Evolutionary conservation across 1,139 yeast genomes (phyloP).

Genomic region (Hansenula lynferdii): DNA sequence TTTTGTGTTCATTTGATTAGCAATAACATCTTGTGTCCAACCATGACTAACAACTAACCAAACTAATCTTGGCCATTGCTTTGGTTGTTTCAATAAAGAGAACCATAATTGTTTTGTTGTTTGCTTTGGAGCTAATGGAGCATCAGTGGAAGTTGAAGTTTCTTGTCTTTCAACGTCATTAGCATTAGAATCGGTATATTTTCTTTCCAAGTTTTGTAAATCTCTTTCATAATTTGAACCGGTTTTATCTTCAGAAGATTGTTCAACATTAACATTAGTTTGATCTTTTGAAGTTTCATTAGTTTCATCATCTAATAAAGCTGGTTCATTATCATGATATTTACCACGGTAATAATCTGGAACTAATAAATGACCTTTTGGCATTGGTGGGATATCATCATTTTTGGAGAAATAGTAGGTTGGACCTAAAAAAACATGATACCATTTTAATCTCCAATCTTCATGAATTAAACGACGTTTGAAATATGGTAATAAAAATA

Average conservation of each 20-base stretch:
- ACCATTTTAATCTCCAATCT: constrained; percentile 66
- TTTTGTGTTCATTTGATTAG: constrained; percentile 37
- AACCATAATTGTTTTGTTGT: constrained; percentile 35
- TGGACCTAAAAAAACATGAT: constrained; percentile 56
- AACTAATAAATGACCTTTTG: constrained; percentile 49
- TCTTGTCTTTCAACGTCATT: constrained; percentile 1
- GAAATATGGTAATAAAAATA: constrained; percentile 59
- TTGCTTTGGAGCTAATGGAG: constrained; percentile 22
- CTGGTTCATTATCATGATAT: constrained; percentile 29
- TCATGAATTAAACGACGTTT: constrained; percentile 54
- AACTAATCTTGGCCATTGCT: constrained; percentile 46
- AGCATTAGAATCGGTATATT: constrained; percentile 8
- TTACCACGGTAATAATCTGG: constrained; percentile 66
- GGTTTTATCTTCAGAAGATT: constrained; percentile 9
- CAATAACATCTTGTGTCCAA: constrained; percentile 58
- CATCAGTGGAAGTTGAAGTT: constrained; percentile 1
- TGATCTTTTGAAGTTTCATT: too few species aligned
- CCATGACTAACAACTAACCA: constrained; percentile 56
- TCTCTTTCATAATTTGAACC: constrained; percentile 14
- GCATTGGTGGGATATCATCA: constrained; percentile 62
- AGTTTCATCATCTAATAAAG: constrained; percentile 12
- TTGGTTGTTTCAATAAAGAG: constrained; percentile 40
- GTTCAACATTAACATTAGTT: constrained; percentile 5
- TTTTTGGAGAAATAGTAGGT: constrained; percentile 47
- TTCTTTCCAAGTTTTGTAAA: constrained; percentile 15